phyloP scores from a whole-genome alignment of 257 asterid species.

The Solanum paucissectum region DNA sequence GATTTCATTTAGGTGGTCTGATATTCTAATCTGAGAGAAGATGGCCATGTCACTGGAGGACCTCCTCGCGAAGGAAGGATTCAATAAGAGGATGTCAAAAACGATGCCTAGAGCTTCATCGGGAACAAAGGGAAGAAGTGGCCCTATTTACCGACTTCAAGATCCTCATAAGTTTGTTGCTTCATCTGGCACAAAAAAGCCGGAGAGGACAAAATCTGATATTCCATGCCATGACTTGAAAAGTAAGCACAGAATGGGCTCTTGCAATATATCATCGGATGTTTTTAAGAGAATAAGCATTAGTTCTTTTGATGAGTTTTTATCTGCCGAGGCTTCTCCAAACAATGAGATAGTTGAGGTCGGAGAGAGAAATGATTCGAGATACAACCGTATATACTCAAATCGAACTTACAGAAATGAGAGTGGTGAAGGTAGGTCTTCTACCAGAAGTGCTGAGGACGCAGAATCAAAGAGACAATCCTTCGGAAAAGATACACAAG shows the following conservation, averaged over 20 bases:
- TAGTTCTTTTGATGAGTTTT: slow-evolving; percentile 14
- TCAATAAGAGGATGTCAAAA: slow-evolving; percentile 39
- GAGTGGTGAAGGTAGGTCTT: slow-evolving; percentile 9
- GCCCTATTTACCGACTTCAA: slow-evolving; percentile 10
- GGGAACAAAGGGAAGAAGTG: slow-evolving; percentile 21
- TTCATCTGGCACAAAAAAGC: slow-evolving; percentile 20
- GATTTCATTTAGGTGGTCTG: neutral
- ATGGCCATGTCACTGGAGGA: slow-evolving; percentile 77
- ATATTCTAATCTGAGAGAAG: neutral
- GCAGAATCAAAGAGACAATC: neutral
- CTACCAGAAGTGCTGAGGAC: slow-evolving; percentile 10
- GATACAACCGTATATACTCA: slow-evolving; percentile 20
- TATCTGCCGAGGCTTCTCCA: slow-evolving; percentile 11
- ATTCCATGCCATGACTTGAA: slow-evolving; percentile 19
- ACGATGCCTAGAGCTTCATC: slow-evolving; percentile 30
- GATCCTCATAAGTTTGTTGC: slow-evolving; percentile 17
- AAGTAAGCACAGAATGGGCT: slow-evolving; percentile 12
- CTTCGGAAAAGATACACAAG: neutral
- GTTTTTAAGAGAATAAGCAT: slow-evolving; percentile 16
- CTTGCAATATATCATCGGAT: slow-evolving; percentile 10
- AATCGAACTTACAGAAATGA: slow-evolving; percentile 25
- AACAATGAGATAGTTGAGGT: slow-evolving; percentile 47
- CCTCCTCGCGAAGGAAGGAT: slow-evolving; percentile 64
- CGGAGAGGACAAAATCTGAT: slow-evolving; percentile 47
- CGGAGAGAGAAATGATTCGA: slow-evolving; percentile 5